Evolutionary conservation across 371 early-diverging fungal species (phyloP).

Genomic region (Mortierella sp.): DNA sequence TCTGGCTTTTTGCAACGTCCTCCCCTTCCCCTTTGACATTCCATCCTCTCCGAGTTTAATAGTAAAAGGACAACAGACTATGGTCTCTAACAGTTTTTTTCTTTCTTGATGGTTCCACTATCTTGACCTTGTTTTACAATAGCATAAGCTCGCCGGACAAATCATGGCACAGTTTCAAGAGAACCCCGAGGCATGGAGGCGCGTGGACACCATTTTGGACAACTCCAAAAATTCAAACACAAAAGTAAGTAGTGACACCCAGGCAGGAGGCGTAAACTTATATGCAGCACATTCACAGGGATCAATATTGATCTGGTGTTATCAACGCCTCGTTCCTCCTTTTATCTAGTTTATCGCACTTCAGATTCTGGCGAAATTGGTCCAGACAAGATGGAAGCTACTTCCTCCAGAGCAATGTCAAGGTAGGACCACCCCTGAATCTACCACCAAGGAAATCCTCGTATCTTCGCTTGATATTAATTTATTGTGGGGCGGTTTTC

Average conservation of each 20-base stretch:
- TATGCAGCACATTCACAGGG: not conserved
- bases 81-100: not conserved
- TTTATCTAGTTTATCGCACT: slow-evolving; percentile 96
- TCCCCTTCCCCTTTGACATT: not conserved
- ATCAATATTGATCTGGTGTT: not conserved
- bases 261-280: not conserved
- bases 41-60: not conserved
- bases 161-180: slow-evolving; percentile 96
- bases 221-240: slow-evolving; percentile 84
- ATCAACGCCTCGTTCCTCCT: not conserved
- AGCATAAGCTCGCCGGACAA: slow-evolving; percentile 87
- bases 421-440: slow-evolving; percentile 64
- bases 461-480: not conserved
- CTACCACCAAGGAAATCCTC: not conserved
- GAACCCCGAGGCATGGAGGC: slow-evolving; percentile 96
- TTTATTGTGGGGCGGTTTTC: not conserved
- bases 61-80: not conserved
- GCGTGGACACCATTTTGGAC: slow-evolving; percentile 95
- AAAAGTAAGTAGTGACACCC: slow-evolving; percentile 80
- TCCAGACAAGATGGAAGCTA: slow-evolving; percentile 98
- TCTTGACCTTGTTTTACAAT: slow-evolving; percentile 16
- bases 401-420: slow-evolving; percentile 91
- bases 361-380: slow-evolving; percentile 95
- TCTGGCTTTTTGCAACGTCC: not conserved
- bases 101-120: not conserved